Conservation (phyloP, 1,139 yeast species). For the Diutina ranongensis region DNA sequence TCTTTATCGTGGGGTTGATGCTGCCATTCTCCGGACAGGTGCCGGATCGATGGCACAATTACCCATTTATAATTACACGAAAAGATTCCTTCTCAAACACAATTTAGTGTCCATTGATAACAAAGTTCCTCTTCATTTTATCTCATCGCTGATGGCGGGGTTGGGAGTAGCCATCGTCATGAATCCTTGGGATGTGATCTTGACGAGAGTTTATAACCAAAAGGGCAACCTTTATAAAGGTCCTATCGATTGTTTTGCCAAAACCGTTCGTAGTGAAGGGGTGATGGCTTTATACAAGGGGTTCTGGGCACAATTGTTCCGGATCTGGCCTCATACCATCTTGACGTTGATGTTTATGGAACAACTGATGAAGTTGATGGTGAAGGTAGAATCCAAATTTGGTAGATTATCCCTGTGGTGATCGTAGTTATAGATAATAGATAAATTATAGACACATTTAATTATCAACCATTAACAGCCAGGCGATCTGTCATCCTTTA, state of each 20-base stretch:
- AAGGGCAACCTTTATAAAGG: slow-evolving; percentile 79
- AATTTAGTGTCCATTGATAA: slow-evolving; percentile 38
- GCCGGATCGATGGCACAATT: slow-evolving; percentile 93
- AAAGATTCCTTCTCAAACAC: slow-evolving; percentile 39
- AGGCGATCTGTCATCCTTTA: too few relatives aligned
- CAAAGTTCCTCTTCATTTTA: slow-evolving; percentile 61
- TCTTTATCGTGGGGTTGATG: slow-evolving; percentile 82
- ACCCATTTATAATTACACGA: slow-evolving; percentile 81
- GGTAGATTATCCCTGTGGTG: not conserved
- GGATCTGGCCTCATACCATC: slow-evolving; percentile 94
- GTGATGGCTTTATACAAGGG: slow-evolving; percentile 84
- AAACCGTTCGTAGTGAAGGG: slow-evolving; percentile 82
- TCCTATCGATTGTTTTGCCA: slow-evolving; percentile 77
- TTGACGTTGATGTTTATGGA: slow-evolving; percentile 91
- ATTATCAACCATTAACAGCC: too few relatives aligned
- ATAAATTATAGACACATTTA: too few relatives aligned
- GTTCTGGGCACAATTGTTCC: slow-evolving; percentile 79
- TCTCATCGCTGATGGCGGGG: slow-evolving; percentile 74
- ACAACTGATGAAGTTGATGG: slow-evolving; percentile 65
- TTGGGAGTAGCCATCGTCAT: slow-evolving; percentile 68
- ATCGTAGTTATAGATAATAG: not conserved
- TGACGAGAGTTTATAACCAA: slow-evolving; percentile 92
- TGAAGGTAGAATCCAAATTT: slow-evolving; percentile 8
- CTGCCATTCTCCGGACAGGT: slow-evolving; percentile 89
- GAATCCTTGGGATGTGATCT: slow-evolving; percentile 95